Percentiles rank a stretch among this genome's conserved stretches.
Evolutionary conservation across 1,284 basidiomycete species (phyloP).

Genomic region (Gastroboletus turbinatus): DNA sequence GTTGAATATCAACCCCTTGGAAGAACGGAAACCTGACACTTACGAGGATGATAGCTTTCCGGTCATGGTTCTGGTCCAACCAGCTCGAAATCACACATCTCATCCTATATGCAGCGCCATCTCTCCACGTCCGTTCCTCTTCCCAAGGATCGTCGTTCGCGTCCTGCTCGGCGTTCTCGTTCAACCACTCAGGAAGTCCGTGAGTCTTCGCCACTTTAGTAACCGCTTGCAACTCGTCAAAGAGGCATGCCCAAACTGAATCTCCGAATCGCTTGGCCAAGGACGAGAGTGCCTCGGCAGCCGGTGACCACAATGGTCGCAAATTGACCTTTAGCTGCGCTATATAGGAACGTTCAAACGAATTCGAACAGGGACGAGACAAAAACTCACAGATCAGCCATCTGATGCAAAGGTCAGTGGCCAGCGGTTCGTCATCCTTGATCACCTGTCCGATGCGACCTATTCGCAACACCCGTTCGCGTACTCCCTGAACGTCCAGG

Average conservation of each 20-base stretch:
- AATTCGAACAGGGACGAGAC: not conserved
- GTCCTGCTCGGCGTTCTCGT: conserved; percentile 19
- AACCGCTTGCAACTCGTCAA: conserved; percentile 53
- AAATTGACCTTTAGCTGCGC: conserved; percentile 92
- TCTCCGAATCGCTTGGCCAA: conserved; percentile 64
- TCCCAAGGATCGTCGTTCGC: conserved; percentile 51
- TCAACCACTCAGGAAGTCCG: conserved; percentile 19
- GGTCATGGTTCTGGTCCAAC: conserved; percentile 36
- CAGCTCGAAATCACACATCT: conserved; percentile 47
- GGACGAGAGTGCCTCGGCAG: conserved; percentile 64
- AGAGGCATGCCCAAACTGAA: conserved; percentile 71
- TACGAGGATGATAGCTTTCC: conserved; percentile 39
- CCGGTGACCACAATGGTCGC: conserved; percentile 85
- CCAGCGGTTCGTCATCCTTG: conserved; percentile 49
- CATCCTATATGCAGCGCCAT: conserved; percentile 67
- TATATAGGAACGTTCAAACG: conserved; percentile 23
- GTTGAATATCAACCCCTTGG: not conserved
- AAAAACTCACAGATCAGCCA: conserved; percentile 62
- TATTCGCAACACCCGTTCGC: conserved; percentile 80
- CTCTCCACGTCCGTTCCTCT: conserved; percentile 71
- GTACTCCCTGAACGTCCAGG: conserved; percentile 73
- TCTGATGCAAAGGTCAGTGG: conserved; percentile 53
- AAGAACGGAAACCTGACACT: conserved; percentile 3
- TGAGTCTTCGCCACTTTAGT: conserved; percentile 2
- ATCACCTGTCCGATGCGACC: conserved; percentile 57